A percentile compares a stretch with the other conserved stretches of the same genome.
These are phyloP conservation scores for Dendrobium catenatum DNA, from an alignment of 106 monocot species.

Conservation along the genomic window DNA sequence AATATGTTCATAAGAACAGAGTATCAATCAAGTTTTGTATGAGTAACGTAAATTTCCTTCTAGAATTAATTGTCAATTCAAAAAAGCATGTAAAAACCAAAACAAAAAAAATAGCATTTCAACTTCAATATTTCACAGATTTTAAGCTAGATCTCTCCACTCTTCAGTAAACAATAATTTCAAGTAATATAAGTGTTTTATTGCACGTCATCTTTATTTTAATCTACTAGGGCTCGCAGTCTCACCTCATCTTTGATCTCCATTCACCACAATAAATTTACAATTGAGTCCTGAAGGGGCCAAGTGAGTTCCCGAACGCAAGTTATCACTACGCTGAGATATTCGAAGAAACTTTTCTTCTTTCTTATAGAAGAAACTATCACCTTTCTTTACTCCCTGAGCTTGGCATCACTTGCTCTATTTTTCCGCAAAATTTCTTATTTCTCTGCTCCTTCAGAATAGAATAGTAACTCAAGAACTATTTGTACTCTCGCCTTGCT, in stretches of 20 bases:
- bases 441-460: no score
- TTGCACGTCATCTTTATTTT: background rate
- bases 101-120: background rate
- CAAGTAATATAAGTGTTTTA: background rate
- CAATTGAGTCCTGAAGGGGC: background rate
- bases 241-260: background rate
- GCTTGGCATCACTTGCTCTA: no score
- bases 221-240: background rate
- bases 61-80: background rate
- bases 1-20: background rate
- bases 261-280: background rate
- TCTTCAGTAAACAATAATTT: background rate
- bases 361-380: no score
- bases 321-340: no score
- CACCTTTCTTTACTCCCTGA: no score
- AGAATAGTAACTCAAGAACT: no score
- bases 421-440: no score
- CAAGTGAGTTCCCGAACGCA: no score
- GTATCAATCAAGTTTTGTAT: background rate
- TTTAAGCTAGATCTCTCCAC: background rate
- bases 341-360: no score
- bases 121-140: background rate
- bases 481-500: no score
- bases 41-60: background rate
- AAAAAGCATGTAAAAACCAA: background rate